A percentile compares a stretch with the other conserved stretches of the same genome.
These are phyloP conservation scores for Luffa acutangula DNA, from an alignment of 306 rosid species.

Conservation along the genomic window DNA sequence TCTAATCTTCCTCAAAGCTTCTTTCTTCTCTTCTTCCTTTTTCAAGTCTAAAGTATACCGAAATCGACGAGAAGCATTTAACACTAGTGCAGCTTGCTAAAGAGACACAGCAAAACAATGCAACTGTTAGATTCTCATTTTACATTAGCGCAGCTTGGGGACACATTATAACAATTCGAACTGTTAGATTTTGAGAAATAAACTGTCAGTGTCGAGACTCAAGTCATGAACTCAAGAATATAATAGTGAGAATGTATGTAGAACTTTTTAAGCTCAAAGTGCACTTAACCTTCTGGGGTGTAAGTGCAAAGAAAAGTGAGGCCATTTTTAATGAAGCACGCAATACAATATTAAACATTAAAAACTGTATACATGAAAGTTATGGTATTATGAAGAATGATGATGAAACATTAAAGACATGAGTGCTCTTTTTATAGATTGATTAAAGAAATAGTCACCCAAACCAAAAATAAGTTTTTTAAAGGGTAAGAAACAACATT, in stretches of 20 bases:
- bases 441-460: not conserved
- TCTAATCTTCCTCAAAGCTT: slow-evolving; percentile 57
- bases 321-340: not conserved
- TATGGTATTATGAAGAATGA: not conserved
- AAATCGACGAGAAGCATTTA: slow-evolving; percentile 98
- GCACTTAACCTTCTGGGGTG: not conserved
- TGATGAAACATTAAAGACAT: not conserved
- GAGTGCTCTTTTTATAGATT: not conserved
- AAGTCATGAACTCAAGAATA: not conserved
- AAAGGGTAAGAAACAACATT: not conserved
- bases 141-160: slow-evolving; percentile 80
- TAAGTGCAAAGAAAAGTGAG: not conserved
- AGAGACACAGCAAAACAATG: slow-evolving; percentile 10
- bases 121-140: slow-evolving; percentile 26
- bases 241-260: not conserved
- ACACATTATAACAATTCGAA: not conserved
- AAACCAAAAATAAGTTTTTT: not conserved
- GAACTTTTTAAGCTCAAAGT: not conserved
- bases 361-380: not conserved
- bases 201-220: not conserved
- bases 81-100: slow-evolving; percentile 97
- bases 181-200: not conserved
- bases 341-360: not conserved
- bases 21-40: slow-evolving; percentile 72
- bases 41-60: slow-evolving; percentile 97